Evolutionary conservation across 805 yeast genomes (phyloP).

Genomic region (Ogataea sp.): DNA sequence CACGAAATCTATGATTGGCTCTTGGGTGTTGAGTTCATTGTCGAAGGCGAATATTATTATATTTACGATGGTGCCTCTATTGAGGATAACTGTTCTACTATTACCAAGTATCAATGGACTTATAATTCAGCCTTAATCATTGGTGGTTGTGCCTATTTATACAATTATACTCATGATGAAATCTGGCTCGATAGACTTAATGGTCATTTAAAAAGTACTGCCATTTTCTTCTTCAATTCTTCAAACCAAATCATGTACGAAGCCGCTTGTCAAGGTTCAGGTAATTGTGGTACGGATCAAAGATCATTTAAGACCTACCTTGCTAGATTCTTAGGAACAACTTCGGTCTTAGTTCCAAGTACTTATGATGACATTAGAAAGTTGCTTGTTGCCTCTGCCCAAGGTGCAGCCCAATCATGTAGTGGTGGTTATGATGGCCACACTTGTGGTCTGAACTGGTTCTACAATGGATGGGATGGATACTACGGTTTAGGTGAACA

Average conservation of each 20-base stretch:
- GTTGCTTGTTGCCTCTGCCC: slow-evolving; percentile 42
- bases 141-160: slow-evolving; percentile 75
- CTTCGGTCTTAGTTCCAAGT: slow-evolving; percentile 64
- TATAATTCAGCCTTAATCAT: slow-evolving; percentile 78
- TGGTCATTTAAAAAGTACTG: slow-evolving; percentile 45
- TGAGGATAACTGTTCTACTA: slow-evolving; percentile 50
- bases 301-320: slow-evolving; percentile 87
- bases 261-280: slow-evolving; percentile 67
- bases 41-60: slow-evolving; percentile 32
- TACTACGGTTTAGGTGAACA: slow-evolving; percentile 73
- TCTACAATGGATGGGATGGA: slow-evolving; percentile 51
- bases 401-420: slow-evolving; percentile 64
- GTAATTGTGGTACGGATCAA: slow-evolving; percentile 76
- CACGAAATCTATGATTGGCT: slow-evolving; percentile 80
- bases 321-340: slow-evolving; percentile 63
- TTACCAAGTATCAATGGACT: slow-evolving; percentile 67
- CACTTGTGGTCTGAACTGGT: slow-evolving; percentile 74
- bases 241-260: slow-evolving; percentile 61
- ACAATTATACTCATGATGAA: slow-evolving; percentile 58
- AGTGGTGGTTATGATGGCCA: slow-evolving; percentile 67
- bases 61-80: slow-evolving; percentile 66
- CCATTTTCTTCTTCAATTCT: slow-evolving; percentile 57
- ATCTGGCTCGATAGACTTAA: slow-evolving; percentile 60
- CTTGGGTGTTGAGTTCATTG: slow-evolving; percentile 40
- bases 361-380: slow-evolving; percentile 29